A percentile compares a stretch with the other conserved stretches of the same genome.
phyloP scores from a whole-genome alignment of 345 rosid genomes.

The Acer negundo region DNA sequence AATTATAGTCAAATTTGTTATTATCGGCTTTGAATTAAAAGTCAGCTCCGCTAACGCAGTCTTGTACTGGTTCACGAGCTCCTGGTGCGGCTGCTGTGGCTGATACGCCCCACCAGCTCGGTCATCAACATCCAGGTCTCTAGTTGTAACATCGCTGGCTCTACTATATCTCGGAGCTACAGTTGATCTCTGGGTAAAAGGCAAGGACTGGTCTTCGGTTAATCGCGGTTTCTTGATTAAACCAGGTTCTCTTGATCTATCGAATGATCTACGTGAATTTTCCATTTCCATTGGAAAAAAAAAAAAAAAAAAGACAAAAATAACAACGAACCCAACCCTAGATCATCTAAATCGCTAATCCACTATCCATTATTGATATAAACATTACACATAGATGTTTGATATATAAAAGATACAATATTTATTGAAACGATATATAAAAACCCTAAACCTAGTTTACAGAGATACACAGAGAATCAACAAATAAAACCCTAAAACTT shows the following conservation, averaged over 20 bases:
- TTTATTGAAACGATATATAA: neutral
- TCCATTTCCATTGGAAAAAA: conserved; percentile 59
- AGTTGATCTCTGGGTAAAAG: conserved; percentile 48
- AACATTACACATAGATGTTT: neutral
- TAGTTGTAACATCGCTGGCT: conserved; percentile 18
- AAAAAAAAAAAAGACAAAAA: conserved; percentile 4
- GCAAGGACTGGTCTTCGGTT: conserved; percentile 45
- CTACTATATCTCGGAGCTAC: conserved; percentile 31
- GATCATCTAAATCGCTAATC: conserved; percentile 13
- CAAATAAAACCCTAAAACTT: neutral
- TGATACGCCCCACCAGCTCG: conserved; percentile 66
- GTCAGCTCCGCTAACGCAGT: conserved; percentile 91
- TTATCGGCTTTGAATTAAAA: conserved; percentile 95
- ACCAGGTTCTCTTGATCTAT: conserved; percentile 78
- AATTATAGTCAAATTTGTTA: conserved; percentile 91
- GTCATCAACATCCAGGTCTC: conserved; percentile 55
- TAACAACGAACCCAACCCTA: conserved; percentile 30
- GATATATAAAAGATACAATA: neutral
- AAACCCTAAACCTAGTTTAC: conserved; percentile 11
- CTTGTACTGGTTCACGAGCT: conserved; percentile 89
- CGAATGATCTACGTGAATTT: conserved; percentile 78
- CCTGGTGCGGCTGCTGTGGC: conserved; percentile 80
- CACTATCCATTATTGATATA: conserved; percentile 1
- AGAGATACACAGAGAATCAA: neutral
- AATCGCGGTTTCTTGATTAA: conserved; percentile 67